Evolutionary conservation across 305 asterid species (phyloP).

Genomic region (Rubia balearica): DNA sequence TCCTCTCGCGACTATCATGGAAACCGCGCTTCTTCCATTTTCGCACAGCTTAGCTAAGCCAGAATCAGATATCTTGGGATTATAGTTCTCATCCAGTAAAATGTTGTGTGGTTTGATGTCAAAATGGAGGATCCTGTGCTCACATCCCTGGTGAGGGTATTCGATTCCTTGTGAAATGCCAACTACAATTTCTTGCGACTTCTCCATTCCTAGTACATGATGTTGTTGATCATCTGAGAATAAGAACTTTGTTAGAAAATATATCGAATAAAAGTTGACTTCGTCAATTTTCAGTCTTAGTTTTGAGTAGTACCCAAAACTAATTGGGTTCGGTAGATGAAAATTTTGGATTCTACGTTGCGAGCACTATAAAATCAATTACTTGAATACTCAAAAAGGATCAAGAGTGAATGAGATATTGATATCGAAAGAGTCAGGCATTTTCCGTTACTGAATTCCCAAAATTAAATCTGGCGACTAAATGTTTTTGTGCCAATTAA

Average conservation of each 20-base stretch:
- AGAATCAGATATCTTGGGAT: not conserved
- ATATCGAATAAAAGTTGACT: too few relatives aligned
- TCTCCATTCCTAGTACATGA: not conserved
- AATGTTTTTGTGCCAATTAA: too few relatives aligned
- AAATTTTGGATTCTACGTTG: too few relatives aligned
- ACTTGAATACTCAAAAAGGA: too few relatives aligned
- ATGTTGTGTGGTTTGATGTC: conserved; percentile 7
- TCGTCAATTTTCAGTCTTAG: too few relatives aligned
- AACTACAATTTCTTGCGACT: not conserved
- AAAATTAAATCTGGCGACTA: too few relatives aligned
- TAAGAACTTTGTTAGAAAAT: not conserved
- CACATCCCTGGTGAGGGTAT: not conserved
- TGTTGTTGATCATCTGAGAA: not conserved
- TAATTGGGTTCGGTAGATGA: too few relatives aligned
- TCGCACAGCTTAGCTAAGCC: conserved; percentile 1
- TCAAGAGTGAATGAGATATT: too few relatives aligned
- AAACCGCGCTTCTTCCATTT: not conserved
- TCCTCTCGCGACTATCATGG: not conserved
- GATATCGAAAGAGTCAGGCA: too few relatives aligned
- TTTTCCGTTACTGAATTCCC: too few relatives aligned
- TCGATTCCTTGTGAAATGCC: not conserved
- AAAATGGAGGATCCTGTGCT: not conserved
- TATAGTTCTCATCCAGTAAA: not conserved
- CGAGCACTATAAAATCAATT: too few relatives aligned
- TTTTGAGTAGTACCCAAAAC: too few relatives aligned